These are phyloP conservation scores for Phytomonas sp. DNA, from an alignment of 208 protist genomes.

Conservation along the genomic window DNA sequence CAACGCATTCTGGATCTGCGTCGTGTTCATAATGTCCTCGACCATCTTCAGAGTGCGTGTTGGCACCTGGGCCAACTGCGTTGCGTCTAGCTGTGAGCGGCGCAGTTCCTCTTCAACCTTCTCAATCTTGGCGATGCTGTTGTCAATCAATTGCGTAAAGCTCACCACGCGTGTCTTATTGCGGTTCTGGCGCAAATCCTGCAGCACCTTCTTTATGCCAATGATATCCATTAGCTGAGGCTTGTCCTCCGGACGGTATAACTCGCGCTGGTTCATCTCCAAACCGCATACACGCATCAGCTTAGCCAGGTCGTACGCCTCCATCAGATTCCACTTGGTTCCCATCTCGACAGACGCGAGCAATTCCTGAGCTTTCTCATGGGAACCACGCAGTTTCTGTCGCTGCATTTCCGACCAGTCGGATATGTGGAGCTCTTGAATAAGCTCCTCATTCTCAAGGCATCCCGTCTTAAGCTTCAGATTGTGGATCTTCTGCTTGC, in stretches of 20 bases:
- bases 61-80: slow-evolving; percentile 59
- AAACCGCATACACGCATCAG: slow-evolving; percentile 56
- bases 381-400: slow-evolving; percentile 62
- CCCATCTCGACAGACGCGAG: slow-evolving; percentile 56
- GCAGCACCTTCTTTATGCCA: slow-evolving; percentile 65
- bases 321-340: slow-evolving; percentile 78
- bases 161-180: slow-evolving; percentile 78
- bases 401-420: slow-evolving; percentile 78
- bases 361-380: slow-evolving; percentile 73
- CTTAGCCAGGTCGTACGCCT: slow-evolving; percentile 77
- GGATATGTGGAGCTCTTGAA: slow-evolving; percentile 78
- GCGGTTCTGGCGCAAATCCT: slow-evolving; percentile 69
- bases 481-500: slow-evolving; percentile 85
- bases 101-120: slow-evolving; percentile 69
- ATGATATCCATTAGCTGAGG: slow-evolving; percentile 80
- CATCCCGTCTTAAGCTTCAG: slow-evolving; percentile 81
- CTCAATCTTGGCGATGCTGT: slow-evolving; percentile 69
- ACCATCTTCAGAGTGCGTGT: slow-evolving; percentile 56
- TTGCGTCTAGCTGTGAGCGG: slow-evolving; percentile 56
- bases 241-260: slow-evolving; percentile 77
- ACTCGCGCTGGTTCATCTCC: slow-evolving; percentile 77
- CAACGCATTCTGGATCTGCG: slow-evolving; percentile 67
- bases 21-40: slow-evolving; percentile 78
- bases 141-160: slow-evolving; percentile 75
- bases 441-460: slow-evolving; percentile 71